phyloP scores from a whole-genome alignment of 1,139 yeast genomes.

The Insectozyma bohioensis region DNA sequence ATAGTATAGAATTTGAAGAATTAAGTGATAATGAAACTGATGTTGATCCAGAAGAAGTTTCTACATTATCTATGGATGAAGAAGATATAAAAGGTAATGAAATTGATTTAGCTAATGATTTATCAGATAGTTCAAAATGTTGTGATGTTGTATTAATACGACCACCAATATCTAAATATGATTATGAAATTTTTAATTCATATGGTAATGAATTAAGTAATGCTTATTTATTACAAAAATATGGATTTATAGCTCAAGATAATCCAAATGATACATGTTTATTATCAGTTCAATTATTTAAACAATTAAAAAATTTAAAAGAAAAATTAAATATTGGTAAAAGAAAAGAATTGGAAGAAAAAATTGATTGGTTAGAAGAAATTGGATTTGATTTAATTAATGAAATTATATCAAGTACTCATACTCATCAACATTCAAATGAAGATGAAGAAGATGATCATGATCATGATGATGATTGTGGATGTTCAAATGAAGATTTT shows the following conservation, averaged over 20 bases:
- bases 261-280: constrained; percentile 61
- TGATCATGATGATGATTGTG: constrained; percentile 2
- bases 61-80: constrained; percentile 22
- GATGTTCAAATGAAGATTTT: constrained; percentile 11
- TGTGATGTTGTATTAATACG: constrained; percentile 55
- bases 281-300: constrained; percentile 52
- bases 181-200: constrained; percentile 66
- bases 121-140: constrained; percentile 41
- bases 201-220: constrained; percentile 71
- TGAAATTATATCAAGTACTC: constrained; percentile 26
- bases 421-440: constrained; percentile 17
- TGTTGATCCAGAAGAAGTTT: constrained; percentile 23
- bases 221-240: constrained; percentile 64
- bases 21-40: constrained; percentile 31
- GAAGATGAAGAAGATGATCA: constrained; percentile 16
- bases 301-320: constrained; percentile 35
- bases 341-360: constrained; percentile 35
- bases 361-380: constrained; percentile 65
- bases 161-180: constrained; percentile 39
- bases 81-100: constrained; percentile 19
- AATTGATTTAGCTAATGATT: constrained; percentile 31
- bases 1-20: constrained; percentile 30
- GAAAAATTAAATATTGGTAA: constrained; percentile 20
- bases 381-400: constrained; percentile 49
- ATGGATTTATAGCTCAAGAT: constrained; percentile 62